Base-by-base conservation (phyloP, 2,329 filamentous ascomycete genomes). In the Aspergillus texensis region DNA sequence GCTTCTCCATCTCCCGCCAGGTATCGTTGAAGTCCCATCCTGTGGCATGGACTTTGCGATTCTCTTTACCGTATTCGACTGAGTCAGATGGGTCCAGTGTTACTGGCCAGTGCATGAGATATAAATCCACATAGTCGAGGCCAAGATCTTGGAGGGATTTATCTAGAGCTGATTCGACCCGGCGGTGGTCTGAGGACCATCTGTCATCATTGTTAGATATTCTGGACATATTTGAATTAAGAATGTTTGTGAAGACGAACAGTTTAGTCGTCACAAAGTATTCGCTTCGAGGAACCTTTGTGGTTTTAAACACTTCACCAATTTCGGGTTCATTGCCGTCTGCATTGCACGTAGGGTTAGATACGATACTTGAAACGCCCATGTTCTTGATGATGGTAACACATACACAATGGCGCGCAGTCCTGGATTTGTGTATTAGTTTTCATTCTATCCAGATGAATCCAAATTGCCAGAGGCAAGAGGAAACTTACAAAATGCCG, bases 161-260 rank as follows among this genome's bases (percentile, higher is more conserved):
- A 2, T 46, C 43, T 2, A 41, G 5, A 1, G 39, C 39, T 9
- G 39, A n/a, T 14, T 41, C 19, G 6, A 41, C 39, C 16, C 39
- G 39, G 16, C 39, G 39, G 39, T 41, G 39, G 39, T 41, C 39
- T 9, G 39, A 41, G 6, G 39, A 41, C 39, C 39, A 41, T 41
- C 39, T 41, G 1, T n/a, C 0, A n/a, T 19, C 6, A 6, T 41
- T 9, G 19, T 41, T 41, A 41, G 39, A 0, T 41, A 41, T 9
- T n/a, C 1, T n/a, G n/a, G 3, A n/a, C 1, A n/a, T 10, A 1
- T n/a, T 41, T 9, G 2, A 8, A 21, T 6, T 1, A 41, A 16
- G 8, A 1, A 8, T 19, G 14, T 19, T 19, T 19, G 16, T 6
- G 8, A 19, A 19, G 0, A 41, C 36, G 6, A 1, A 41, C 36